These are phyloP conservation scores for Thalassiosira gravida DNA, from an alignment of 352 stramenopile species.

Conservation along the genomic window DNA sequence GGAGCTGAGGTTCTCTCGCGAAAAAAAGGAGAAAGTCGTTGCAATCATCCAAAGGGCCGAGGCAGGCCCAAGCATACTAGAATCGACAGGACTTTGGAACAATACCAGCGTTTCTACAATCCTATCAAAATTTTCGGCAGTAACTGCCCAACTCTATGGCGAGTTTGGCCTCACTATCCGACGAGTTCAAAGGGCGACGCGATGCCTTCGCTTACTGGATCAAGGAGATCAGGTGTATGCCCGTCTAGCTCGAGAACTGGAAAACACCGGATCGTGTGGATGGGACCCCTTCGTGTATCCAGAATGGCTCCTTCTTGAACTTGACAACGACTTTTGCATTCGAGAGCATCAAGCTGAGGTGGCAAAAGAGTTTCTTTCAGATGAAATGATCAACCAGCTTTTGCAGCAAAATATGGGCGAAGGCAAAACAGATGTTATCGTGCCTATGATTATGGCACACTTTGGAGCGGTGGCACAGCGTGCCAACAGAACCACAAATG, in stretches of 20 bases:
- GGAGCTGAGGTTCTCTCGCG: background rate
- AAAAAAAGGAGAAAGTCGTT: background rate
- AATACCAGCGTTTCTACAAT: background rate
- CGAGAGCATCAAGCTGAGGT: background rate
- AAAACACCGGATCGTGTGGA: background rate
- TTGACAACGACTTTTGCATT: constrained; percentile 29
- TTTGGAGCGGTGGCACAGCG: no score
- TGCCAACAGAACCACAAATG: no score
- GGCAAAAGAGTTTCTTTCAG: background rate
- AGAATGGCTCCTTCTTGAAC: constrained; percentile 6
- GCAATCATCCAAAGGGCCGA: background rate
- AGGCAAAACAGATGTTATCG: constrained; percentile 10
- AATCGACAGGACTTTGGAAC: background rate
- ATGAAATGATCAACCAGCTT: constrained; percentile 1
- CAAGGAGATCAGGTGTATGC: background rate
- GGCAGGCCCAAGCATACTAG: background rate
- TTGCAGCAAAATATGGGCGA: constrained; percentile 23
- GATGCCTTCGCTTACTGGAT: constrained; percentile 16
- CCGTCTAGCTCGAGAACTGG: constrained; percentile 5
- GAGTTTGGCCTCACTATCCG: background rate
- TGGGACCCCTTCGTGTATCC: background rate
- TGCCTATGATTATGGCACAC: constrained; percentile 1
- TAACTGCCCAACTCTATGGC: background rate
- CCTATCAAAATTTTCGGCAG: background rate
- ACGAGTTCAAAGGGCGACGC: background rate